Percentiles rank a stretch among this genome's conserved stretches.
Conservation (phyloP, 306 rosid genomes). For the Senna siamea region DNA sequence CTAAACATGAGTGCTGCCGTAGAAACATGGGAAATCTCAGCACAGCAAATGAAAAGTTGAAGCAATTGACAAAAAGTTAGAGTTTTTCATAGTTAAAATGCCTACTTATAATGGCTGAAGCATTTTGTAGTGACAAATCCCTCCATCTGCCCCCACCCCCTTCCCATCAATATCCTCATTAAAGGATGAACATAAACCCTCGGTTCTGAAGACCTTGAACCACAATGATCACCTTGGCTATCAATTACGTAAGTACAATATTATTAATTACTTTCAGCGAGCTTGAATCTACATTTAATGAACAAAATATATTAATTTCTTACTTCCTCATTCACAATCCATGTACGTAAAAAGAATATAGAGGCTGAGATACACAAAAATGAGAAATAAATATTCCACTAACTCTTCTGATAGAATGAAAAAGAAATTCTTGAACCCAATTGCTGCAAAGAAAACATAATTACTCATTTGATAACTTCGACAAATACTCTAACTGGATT, state of each 20-base stretch:
- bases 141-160: background rate
- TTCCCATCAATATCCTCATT: background rate
- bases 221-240: background rate
- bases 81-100: too few species aligned
- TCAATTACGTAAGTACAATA: background rate
- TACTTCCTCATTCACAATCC: background rate
- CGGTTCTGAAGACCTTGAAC: background rate
- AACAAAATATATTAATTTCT: background rate
- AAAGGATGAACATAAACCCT: conserved; percentile 8
- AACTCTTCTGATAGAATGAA: background rate
- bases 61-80: too few species aligned
- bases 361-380: too few species aligned
- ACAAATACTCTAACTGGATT: background rate
- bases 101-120: too few species aligned
- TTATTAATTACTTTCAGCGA: background rate
- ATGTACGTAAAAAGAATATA: background rate
- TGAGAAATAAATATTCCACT: background rate
- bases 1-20: conserved; percentile 4
- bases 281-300: conserved; percentile 15
- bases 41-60: conserved; percentile 21
- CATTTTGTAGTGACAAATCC: too few species aligned
- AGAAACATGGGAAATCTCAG: conserved; percentile 18
- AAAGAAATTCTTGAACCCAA: conserved; percentile 5
- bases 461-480: background rate
- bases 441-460: background rate